Evolutionary conservation across 306 rosid species (phyloP).

Genomic region (Ziziphus jujuba): DNA sequence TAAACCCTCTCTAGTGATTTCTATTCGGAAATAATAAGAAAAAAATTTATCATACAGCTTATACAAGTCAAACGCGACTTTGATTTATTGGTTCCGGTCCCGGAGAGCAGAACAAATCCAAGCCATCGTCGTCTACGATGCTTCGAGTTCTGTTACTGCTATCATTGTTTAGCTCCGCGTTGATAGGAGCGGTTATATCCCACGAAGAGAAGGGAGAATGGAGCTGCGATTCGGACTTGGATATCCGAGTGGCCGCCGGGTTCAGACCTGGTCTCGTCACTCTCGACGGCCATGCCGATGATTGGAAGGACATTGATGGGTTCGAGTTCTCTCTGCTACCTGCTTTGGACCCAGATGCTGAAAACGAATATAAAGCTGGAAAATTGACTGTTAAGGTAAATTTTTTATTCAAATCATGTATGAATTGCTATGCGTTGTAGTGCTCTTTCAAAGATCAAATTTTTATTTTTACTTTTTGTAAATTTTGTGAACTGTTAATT

Average conservation of each 20-base stretch:
- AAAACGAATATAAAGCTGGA: conserved; percentile 69
- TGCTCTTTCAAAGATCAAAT: too few relatives aligned
- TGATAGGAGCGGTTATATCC: conserved; percentile 50
- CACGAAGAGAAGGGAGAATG: conserved; percentile 83
- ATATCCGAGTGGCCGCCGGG: conserved; percentile 55
- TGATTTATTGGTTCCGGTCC: not conserved
- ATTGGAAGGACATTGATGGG: conserved; percentile 83
- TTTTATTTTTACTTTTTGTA: too few relatives aligned
- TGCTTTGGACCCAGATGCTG: conserved; percentile 82
- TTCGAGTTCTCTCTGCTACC: conserved; percentile 78
- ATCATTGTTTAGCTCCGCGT: conserved; percentile 18
- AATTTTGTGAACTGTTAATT: not conserved
- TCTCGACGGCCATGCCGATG: conserved; percentile 87
- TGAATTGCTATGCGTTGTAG: not conserved
- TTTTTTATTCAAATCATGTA: conserved; percentile 1
- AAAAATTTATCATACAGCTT: not conserved
- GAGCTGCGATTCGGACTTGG: conserved; percentile 73
- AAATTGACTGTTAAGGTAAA: conserved; percentile 76
- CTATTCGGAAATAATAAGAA: not conserved
- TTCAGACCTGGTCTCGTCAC: conserved; percentile 72
- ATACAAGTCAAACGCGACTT: conserved; percentile 3
- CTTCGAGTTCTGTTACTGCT: conserved; percentile 36
- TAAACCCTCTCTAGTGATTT: too few relatives aligned
- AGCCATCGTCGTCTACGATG: conserved; percentile 32
- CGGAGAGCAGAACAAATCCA: not conserved